These are phyloP conservation scores for Zygosaccharomyces pseudorouxii DNA, from an alignment of 805 yeast genomes.

Conservation along the genomic window DNA sequence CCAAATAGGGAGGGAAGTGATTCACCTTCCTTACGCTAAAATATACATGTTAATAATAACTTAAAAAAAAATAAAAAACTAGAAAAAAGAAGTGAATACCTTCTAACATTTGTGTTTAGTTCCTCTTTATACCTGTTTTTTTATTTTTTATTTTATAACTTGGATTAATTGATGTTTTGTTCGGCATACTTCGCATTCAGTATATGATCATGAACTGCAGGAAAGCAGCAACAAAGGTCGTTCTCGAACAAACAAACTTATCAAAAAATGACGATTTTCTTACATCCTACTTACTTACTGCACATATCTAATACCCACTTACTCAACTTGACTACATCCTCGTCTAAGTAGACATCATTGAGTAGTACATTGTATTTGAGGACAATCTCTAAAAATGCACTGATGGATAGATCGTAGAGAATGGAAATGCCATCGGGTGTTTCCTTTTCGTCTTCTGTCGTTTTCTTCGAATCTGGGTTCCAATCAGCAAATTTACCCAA, in stretches of 20 bases:
- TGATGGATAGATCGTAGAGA: slow-evolving; percentile 60
- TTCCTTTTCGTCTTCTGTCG: slow-evolving; percentile 13
- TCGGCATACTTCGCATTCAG: not conserved
- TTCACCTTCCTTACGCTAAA: slow-evolving; percentile 3
- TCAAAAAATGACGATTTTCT: not conserved
- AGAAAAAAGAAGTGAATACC: not conserved
- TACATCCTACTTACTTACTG: slow-evolving; percentile 13
- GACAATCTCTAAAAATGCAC: slow-evolving; percentile 60
- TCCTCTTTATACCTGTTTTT: not conserved
- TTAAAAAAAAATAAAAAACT: not conserved
- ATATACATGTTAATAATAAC: not conserved
- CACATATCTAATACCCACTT: slow-evolving; percentile 63
- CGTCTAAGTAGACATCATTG: slow-evolving; percentile 58
- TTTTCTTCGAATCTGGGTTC: slow-evolving; percentile 16
- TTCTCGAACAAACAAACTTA: not conserved
- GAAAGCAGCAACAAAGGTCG: not conserved
- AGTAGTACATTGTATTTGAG: slow-evolving; percentile 57
- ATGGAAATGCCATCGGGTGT: slow-evolving; percentile 44
- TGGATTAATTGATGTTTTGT: not conserved
- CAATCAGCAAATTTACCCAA: slow-evolving; percentile 44
- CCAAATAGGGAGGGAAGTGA: slow-evolving; percentile 9
- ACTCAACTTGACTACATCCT: slow-evolving; percentile 62
- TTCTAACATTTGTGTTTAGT: not conserved
- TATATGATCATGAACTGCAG: no score
- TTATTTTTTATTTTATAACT: not conserved